phyloP scores from a whole-genome alignment of 139 green algal species.

The Mesotaenium endlicherianum region DNA sequence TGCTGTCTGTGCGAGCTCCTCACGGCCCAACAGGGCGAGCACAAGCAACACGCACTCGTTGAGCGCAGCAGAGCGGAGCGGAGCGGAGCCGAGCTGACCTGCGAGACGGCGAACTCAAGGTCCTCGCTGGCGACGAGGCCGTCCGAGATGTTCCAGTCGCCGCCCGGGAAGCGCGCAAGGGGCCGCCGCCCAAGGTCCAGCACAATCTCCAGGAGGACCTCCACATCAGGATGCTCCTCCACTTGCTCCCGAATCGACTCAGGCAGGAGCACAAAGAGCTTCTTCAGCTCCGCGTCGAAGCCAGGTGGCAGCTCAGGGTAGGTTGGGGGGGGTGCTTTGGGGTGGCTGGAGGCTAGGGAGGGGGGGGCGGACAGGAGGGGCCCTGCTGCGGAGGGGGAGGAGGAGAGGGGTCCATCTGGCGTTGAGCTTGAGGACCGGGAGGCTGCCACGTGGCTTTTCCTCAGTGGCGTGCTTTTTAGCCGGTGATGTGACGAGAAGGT shows the following conservation, averaged over 20 bases:
- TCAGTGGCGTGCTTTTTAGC: too few relatives aligned
- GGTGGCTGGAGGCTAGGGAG: too few relatives aligned
- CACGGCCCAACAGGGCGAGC: too few relatives aligned
- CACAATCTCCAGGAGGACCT: conserved; percentile 76
- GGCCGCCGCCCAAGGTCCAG: conserved; percentile 79
- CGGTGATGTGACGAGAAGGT: too few relatives aligned
- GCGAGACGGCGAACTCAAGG: conserved; percentile 61
- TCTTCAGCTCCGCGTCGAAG: neutral
- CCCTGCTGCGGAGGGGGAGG: too few relatives aligned
- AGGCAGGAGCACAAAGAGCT: neutral
- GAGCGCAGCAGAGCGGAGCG: neutral
- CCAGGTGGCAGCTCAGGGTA: neutral
- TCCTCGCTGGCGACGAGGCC: conserved; percentile 64
- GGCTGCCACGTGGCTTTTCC: too few relatives aligned
- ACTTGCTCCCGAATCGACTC: neutral
- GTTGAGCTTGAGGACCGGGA: too few relatives aligned
- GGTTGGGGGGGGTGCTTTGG: too few relatives aligned
- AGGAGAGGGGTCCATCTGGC: too few relatives aligned
- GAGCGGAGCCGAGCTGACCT: conserved; percentile 52
- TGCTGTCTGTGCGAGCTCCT: too few relatives aligned
- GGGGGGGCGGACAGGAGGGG: too few relatives aligned
- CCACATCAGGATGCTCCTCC: conserved; percentile 57
- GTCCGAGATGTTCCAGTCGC: conserved; percentile 61
- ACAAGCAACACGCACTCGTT: too few relatives aligned
- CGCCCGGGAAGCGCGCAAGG: conserved; percentile 69